Percentiles rank a stretch among this genome's conserved stretches.
These are phyloP conservation scores for Lentinula sp. DNA, from an alignment of 768 basidiomycete species.

Conservation along the genomic window DNA sequence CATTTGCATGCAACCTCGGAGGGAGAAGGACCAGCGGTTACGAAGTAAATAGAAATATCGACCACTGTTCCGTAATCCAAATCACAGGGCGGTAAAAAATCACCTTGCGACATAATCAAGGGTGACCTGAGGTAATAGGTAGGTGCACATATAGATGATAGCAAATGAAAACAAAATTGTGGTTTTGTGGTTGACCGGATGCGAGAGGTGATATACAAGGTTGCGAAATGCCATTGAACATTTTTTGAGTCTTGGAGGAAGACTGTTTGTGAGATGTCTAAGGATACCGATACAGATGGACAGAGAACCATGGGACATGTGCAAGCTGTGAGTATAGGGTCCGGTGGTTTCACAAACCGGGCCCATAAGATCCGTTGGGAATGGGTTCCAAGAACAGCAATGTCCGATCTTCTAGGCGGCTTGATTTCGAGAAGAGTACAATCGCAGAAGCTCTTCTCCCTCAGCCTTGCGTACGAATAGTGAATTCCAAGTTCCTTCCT, in stretches of 20 bases:
- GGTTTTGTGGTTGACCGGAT: background rate
- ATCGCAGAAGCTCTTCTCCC: background rate
- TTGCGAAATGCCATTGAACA: background rate
- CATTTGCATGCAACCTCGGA: background rate
- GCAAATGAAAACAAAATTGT: background rate
- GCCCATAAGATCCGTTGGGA: background rate
- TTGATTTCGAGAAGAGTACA: background rate
- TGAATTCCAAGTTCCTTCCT: background rate
- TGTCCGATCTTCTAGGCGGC: background rate
- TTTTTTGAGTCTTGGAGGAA: background rate
- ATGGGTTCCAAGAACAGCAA: background rate
- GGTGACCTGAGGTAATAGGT: background rate
- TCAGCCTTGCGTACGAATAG: background rate
- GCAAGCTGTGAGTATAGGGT: background rate
- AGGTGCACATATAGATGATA: background rate
- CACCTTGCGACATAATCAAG: background rate
- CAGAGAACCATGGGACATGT: background rate
- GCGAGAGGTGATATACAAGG: constrained; percentile 2
- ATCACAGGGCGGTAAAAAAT: background rate
- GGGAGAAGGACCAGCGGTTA: background rate
- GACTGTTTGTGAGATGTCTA: background rate
- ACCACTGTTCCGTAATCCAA: background rate
- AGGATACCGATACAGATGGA: background rate
- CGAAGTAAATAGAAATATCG: background rate
- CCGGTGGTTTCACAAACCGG: background rate